Evolutionary conservation across 2,329 filamentous ascomycete genomes (phyloP), one percentile per base, ranked within the genome.

Genomic region (Ophiocordyceps camponoti-floridani): DNA sequence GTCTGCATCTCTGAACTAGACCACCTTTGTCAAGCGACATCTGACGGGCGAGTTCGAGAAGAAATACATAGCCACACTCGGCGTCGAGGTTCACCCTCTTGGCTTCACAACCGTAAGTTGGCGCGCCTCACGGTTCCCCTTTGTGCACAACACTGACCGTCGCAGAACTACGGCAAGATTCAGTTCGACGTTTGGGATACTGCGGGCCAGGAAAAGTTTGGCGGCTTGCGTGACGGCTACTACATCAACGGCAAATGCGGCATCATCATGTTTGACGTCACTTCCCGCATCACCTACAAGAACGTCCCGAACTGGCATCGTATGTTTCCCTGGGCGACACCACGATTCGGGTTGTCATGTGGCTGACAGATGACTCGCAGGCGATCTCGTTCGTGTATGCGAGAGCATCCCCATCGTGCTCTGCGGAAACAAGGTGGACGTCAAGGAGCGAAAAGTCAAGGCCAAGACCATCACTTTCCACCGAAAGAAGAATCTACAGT

Each of bases 181-280:
- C 86, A 93, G 73, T 98, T 98, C 73, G 89, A 98, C 66, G 91
- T 96, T 57, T 98, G 89, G 89, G 89, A 98, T 67, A 98, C 89
- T 52, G 89, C 89, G 58, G 89, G 89, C 58, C 89, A 98, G 72
- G 89, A 98, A 77, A 98, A 96, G 79, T 98, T 98, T 56, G 89
- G 89, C 69, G 89, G 89, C 77, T 86, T 98, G 61, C 85, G 89
- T 73, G 89, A 98, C 70, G 89, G 89, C 57, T 98, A 98, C 81
- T 98, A 98, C 77, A 98, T 98, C 78, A 95, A 95, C 74, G 89
- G 89, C 62, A 89, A 96, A 73, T 96, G 89, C 69, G 89, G 91
- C 73, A 95, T 98, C 75, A 96, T 98, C 81, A 98, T 98, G 89
- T 98, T 98, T 69, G 89, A 98, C 69, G 89, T 98, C 55, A 96